Percentiles rank a stretch among this genome's conserved stretches.
Evolutionary conservation across 1,284 basidiomycete species (phyloP).

Genomic region (Puccinia coronata): DNA sequence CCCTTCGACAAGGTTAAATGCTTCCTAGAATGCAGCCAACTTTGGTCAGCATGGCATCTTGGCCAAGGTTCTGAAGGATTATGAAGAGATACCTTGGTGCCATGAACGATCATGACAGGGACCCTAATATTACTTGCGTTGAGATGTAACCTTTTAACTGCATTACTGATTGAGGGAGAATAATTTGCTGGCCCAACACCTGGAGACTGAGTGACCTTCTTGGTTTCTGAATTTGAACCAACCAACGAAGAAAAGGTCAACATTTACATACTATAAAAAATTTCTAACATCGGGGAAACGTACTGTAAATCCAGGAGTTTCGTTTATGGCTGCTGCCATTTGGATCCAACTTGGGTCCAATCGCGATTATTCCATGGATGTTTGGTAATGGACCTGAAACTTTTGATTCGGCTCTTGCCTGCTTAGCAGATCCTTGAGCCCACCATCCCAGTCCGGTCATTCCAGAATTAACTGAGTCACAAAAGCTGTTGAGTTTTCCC

Average conservation of each 20-base stretch:
- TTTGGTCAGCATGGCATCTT: background rate
- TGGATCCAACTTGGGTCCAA: constrained; percentile 19
- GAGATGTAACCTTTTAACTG: constrained; percentile 20
- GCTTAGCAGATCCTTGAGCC: background rate
- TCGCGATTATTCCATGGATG: constrained; percentile 28
- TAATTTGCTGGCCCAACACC: constrained; percentile 9
- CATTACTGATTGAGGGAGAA: constrained; percentile 23
- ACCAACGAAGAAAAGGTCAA: background rate
- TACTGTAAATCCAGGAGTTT: background rate
- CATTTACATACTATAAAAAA: background rate
- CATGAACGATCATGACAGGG: constrained; percentile 36
- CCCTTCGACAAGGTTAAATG: background rate
- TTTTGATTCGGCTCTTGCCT: background rate
- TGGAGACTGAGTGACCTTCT: background rate
- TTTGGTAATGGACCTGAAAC: background rate
- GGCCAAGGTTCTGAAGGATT: background rate
- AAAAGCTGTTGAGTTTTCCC: constrained; percentile 11
- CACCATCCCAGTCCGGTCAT: constrained; percentile 1
- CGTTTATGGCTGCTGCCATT: background rate
- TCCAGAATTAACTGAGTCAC: constrained; percentile 20
- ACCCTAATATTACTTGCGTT: constrained; percentile 26
- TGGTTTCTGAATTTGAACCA: background rate
- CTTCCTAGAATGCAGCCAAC: constrained; percentile 13
- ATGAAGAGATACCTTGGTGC: constrained; percentile 19
- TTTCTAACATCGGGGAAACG: too few relatives aligned